Evolutionary conservation across 805 yeast species (phyloP).

Genomic region (Hanseniaspora lachancei): DNA sequence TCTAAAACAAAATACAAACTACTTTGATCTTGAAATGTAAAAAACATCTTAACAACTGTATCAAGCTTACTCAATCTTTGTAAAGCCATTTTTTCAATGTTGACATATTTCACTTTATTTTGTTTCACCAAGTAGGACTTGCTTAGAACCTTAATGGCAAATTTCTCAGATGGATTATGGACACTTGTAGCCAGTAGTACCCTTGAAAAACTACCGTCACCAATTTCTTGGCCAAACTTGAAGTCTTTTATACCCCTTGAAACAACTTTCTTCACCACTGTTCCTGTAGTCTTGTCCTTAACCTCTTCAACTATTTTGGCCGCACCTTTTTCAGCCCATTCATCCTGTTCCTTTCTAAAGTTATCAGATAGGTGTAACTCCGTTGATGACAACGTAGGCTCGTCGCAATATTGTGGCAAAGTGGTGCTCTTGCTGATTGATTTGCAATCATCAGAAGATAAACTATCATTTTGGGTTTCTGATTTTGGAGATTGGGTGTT

Average conservation of each 20-base stretch:
- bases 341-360: conserved; percentile 26
- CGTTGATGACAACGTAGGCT: conserved; percentile 9
- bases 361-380: conserved; percentile 6
- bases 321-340: conserved; percentile 49
- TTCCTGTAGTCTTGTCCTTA: conserved; percentile 35
- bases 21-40: conserved; percentile 67
- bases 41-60: conserved; percentile 57
- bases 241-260: conserved; percentile 64
- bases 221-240: conserved; percentile 74
- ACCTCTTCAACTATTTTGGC: conserved; percentile 39
- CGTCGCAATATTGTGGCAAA: background rate
- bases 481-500: background rate
- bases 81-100: conserved; percentile 68
- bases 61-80: conserved; percentile 48
- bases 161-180: conserved; percentile 54
- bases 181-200: conserved; percentile 76
- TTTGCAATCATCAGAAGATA: background rate
- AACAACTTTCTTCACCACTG: conserved; percentile 38
- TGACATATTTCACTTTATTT: conserved; percentile 73
- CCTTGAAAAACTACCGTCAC: conserved; percentile 93
- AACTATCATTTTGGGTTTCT: background rate
- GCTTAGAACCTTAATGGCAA: conserved; percentile 65
- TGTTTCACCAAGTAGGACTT: conserved; percentile 68
- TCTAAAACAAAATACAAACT: conserved; percentile 64
- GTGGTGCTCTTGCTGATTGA: background rate